Base-by-base conservation (phyloP, 257 asterid genomes). In the Oldenlandia corymbosa region DNA sequence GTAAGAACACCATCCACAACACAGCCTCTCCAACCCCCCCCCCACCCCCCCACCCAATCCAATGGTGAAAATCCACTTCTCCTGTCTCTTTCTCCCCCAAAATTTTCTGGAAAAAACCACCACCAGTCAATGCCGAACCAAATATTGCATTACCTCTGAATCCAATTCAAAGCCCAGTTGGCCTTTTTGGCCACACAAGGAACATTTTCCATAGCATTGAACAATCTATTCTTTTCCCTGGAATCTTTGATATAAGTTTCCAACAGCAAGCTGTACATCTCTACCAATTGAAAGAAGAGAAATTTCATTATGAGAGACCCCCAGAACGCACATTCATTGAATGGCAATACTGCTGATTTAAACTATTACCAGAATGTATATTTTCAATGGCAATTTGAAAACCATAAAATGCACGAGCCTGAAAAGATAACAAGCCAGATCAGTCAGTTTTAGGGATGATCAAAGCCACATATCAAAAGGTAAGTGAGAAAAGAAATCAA, bases 331-430 rank as follows among this genome's bases (percentile, higher is more conserved):
- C 12, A 48, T 24, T 45, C 7, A 41, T 26, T 46, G 58, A 23
- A 62, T 49, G 5, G n/a, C 9, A 41, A 54, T 7, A 47, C 24
- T 64, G 34, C 34, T 66, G 46, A 43, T 16, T 28, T 28, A 79
- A 75, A 69, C 32, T 54, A 52, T 21, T 82, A 88, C 96, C 96
- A 10, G 91, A 89, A 79, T 89, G 95, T 69, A 86, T 77, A 50
- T 84, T 89, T 73, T 89, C 95, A 82, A 89, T 89, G 47, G 91
- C 89, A 58, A 75, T 79, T 71, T 89, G 93, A 60, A 89, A 89
- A 32, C 96, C 96, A 75, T 89, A 89, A 75, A 86, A 89, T 67
- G 96, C 88, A n/a, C 88, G 88, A 36, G 93, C 95, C 95, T 88
- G 71, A 52, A 49, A 36, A 47, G 60, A 70, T 31, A 65, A 32